Percentiles rank a stretch among this genome's conserved stretches.
Evolutionary conservation across 2,329 filamentous ascomycete genomes (phyloP).

Genomic region (Ophiocordyceps polyrhachis-furcata): DNA sequence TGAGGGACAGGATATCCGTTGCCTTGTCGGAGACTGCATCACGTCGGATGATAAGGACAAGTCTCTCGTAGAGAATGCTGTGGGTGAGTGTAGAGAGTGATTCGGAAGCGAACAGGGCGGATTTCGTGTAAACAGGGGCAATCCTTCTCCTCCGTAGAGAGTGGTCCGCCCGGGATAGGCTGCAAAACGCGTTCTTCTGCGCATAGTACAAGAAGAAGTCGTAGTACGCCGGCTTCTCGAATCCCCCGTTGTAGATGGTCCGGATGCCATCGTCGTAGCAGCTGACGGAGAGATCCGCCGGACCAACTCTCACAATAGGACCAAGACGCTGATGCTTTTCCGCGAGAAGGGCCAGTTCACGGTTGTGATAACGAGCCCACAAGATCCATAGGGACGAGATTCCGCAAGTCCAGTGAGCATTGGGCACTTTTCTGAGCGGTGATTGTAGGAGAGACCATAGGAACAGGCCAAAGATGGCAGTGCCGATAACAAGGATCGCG

Average conservation of each 20-base stretch:
- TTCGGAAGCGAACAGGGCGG: not conserved
- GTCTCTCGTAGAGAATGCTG: not conserved
- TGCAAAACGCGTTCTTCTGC: constrained; percentile 1
- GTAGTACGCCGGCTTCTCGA: not conserved
- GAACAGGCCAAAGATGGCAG: not conserved
- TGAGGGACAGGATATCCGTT: not conserved
- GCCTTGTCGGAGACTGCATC: not conserved
- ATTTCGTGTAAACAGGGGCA: not conserved
- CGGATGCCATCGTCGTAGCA: not conserved
- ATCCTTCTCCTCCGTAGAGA: not conserved
- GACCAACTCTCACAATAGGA: not conserved
- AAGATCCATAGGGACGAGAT: not conserved
- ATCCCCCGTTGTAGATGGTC: not conserved
- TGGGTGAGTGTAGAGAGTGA: not conserved
- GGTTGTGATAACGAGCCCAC: not conserved
- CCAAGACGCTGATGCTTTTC: not conserved
- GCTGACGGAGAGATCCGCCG: not conserved
- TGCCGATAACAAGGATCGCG: not conserved
- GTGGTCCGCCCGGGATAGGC: not conserved
- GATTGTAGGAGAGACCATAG: not conserved
- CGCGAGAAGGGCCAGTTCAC: not conserved
- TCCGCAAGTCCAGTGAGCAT: not conserved
- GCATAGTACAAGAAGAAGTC: constrained; percentile 1
- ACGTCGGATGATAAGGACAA: not conserved
- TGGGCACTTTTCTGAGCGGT: not conserved